Conservation (phyloP, 208 protist genomes). For the Phytomonas serpens region DNA sequence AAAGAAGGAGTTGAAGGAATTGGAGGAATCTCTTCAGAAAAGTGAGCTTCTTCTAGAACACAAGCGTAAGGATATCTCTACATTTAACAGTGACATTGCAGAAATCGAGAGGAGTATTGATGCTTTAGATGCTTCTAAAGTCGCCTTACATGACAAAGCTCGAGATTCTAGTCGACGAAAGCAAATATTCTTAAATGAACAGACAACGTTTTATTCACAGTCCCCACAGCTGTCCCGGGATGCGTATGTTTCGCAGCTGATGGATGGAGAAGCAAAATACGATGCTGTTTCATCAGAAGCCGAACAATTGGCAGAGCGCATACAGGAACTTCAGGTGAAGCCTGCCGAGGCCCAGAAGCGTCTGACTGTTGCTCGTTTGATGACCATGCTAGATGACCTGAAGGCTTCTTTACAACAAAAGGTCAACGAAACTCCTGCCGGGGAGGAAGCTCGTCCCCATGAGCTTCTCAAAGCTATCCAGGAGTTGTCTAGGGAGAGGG, state of each 20-base stretch:
- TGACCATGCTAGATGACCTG: conserved; percentile 75
- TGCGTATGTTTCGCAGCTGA: conserved; percentile 52
- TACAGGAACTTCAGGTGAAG: conserved; percentile 32
- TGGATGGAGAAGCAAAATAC: conserved; percentile 33
- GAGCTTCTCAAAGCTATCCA: conserved; percentile 67
- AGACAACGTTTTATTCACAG: conserved; percentile 2
- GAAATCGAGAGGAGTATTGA: conserved; percentile 18
- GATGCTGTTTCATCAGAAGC: conserved; percentile 39
- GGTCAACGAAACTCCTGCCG: conserved; percentile 24
- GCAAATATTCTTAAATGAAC: conserved; percentile 19
- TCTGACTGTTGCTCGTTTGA: conserved; percentile 51
- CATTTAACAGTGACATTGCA: conserved; percentile 10
- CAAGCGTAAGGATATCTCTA: not conserved
- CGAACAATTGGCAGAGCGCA: conserved; percentile 25
- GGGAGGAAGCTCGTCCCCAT: conserved; percentile 42
- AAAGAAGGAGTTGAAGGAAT: conserved; percentile 27
- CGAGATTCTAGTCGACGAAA: conserved; percentile 21
- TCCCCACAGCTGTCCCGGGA: conserved; percentile 24
- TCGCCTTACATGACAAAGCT: conserved; percentile 11
- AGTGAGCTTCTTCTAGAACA: not conserved
- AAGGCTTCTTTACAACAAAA: conserved; percentile 53
- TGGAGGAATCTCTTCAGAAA: conserved; percentile 29
- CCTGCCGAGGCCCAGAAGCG: conserved; percentile 35
- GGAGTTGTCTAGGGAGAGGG: conserved; percentile 68
- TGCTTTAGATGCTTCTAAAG: conserved; percentile 17